phyloP scores from a whole-genome alignment of 176 grass and related monocot species.

The Coix lacrymajobi region DNA sequence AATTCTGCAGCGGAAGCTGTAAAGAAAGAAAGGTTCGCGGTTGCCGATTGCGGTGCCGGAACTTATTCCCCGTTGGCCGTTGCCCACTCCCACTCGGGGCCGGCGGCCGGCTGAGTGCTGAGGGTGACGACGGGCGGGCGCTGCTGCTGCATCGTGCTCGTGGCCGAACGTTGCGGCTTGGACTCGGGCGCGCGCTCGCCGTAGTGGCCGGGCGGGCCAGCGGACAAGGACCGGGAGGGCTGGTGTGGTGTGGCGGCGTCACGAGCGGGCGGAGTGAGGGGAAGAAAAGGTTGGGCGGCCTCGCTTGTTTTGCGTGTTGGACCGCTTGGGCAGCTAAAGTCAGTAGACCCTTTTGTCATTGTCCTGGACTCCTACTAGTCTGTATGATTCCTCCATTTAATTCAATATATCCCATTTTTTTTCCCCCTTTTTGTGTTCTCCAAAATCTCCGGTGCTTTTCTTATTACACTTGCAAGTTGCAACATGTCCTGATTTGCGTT shows the following conservation, averaged over 20 bases:
- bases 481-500: not conserved
- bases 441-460: not conserved
- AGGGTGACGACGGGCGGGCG: not conserved
- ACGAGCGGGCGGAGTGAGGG: not conserved
- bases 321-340: not conserved
- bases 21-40: not conserved
- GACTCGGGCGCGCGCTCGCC: conserved; percentile 3
- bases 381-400: no score
- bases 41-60: not conserved
- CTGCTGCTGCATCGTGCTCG: conserved; percentile 11
- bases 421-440: not conserved
- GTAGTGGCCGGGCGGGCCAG: not conserved
- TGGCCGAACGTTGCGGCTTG: conserved; percentile 42
- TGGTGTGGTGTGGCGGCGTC: not conserved
- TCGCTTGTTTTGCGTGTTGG: not conserved
- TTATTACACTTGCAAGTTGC: no score
- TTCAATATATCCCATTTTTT: no score
- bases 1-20: conserved; percentile 14
- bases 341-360: no score
- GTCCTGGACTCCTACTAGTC: no score
- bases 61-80: not conserved
- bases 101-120: no score
- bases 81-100: not conserved
- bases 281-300: not conserved
- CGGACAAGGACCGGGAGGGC: not conserved